A percentile compares a stretch with the other conserved stretches of the same genome.
Conservation (phyloP, 257 asterid genomes). For the Rehmannia glutinosa region DNA sequence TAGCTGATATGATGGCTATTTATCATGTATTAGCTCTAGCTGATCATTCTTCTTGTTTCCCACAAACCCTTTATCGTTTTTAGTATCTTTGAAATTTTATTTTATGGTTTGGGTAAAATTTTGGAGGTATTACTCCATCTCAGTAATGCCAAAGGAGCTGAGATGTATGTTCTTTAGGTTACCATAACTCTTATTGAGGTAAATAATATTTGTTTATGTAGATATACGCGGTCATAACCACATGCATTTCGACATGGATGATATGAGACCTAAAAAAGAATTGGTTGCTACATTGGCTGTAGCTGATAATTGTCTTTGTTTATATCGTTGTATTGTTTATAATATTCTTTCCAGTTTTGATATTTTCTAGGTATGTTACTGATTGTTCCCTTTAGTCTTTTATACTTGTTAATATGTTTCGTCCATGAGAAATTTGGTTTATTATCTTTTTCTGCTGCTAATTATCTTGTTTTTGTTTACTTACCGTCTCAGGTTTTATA, state of each 20-base stretch:
- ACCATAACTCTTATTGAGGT: too few relatives aligned
- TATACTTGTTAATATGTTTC: neutral
- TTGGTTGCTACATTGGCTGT: constrained; percentile 33
- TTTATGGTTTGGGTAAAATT: neutral
- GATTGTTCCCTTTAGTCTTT: neutral
- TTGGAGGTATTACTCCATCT: neutral
- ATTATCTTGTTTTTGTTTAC: neutral
- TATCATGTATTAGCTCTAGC: constrained; percentile 44
- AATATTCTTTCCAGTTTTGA: neutral
- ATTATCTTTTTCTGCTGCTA: neutral
- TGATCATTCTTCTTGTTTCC: constrained; percentile 20
- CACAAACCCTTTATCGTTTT: neutral
- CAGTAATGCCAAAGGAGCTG: too few relatives aligned
- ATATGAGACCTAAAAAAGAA: neutral
- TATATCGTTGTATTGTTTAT: neutral
- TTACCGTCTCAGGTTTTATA: neutral
- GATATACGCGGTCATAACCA: too few relatives aligned
- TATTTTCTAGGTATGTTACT: neutral
- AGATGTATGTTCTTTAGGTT: too few relatives aligned
- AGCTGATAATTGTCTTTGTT: constrained; percentile 27
- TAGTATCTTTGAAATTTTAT: neutral
- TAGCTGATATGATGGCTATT: constrained; percentile 27
- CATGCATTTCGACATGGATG: neutral
- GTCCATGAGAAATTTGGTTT: neutral
- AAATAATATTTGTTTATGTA: too few relatives aligned